Conservation (phyloP, 1,284 basidiomycete species). For the Puccinia coronata region DNA sequence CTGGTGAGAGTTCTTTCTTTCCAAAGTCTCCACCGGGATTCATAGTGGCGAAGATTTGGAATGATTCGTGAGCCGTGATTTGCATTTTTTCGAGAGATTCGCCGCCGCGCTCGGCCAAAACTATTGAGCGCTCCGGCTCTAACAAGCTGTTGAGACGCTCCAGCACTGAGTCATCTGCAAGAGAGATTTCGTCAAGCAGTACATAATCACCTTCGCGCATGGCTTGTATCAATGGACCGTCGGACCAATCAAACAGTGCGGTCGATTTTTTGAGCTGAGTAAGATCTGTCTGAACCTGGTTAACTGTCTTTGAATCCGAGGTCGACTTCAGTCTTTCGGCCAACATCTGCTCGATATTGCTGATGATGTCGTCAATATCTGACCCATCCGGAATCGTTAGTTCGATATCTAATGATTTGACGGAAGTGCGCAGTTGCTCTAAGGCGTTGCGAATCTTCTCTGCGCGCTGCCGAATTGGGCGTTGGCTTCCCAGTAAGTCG, state of each 20-base stretch:
- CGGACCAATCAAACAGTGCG: slow-evolving; percentile 94
- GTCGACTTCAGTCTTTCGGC: slow-evolving; percentile 67
- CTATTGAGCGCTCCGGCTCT: slow-evolving; percentile 83
- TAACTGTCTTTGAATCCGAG: slow-evolving; percentile 18
- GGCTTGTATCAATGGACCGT: slow-evolving; percentile 89
- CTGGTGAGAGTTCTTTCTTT: slow-evolving; percentile 97
- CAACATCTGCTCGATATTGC: slow-evolving; percentile 89
- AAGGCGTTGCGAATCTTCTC: slow-evolving; percentile 57
- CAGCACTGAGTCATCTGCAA: slow-evolving; percentile 97
- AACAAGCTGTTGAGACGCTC: slow-evolving; percentile 96
- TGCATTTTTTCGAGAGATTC: slow-evolving; percentile 70
- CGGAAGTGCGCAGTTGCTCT: slow-evolving; percentile 57
- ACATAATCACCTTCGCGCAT: slow-evolving; percentile 86
- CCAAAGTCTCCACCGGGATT: slow-evolving; percentile 99
- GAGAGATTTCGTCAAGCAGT: slow-evolving; percentile 92
- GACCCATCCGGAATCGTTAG: slow-evolving; percentile 56
- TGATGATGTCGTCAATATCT: slow-evolving; percentile 63
- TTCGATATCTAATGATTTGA: slow-evolving; percentile 8
- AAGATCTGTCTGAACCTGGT: slow-evolving; percentile 52
- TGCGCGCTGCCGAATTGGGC: slow-evolving; percentile 82
- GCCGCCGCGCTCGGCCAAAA: slow-evolving; percentile 89
- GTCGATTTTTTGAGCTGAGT: slow-evolving; percentile 62
- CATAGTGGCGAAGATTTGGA: slow-evolving; percentile 97
- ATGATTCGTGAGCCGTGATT: slow-evolving; percentile 69
- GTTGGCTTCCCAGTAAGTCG: slow-evolving; percentile 89